Conservation (phyloP, 192 early-diverging fungal species). For the Geranomyces variabilis region DNA sequence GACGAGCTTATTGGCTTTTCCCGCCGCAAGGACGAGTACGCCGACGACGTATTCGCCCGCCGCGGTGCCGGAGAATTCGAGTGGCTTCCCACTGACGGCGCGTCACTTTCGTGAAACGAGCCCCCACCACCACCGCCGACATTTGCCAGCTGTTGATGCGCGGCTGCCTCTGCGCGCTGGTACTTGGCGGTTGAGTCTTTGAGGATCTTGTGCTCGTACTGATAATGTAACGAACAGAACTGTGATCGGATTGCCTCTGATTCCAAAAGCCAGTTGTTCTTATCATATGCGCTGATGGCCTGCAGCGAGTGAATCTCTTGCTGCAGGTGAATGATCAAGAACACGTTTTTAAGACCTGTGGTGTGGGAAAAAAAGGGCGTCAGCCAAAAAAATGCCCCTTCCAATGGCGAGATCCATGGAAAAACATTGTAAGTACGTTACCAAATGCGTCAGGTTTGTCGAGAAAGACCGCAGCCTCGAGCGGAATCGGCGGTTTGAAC, state of each 20-base stretch:
- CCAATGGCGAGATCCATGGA: too few relatives aligned
- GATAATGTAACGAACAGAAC: constrained; percentile 39
- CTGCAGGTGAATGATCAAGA: constrained; percentile 55
- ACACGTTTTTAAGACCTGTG: constrained; percentile 45
- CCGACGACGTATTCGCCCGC: not conserved
- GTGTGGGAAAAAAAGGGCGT: not conserved
- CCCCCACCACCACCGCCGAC: not conserved
- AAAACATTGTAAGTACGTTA: not conserved
- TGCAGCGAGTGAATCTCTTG: constrained; percentile 49
- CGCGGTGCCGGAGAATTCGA: not conserved
- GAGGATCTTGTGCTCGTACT: constrained; percentile 31
- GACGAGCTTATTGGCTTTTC: not conserved
- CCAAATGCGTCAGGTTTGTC: constrained; percentile 46
- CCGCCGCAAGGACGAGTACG: not conserved
- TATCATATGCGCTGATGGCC: constrained; percentile 47
- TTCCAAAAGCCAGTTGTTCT: constrained; percentile 55
- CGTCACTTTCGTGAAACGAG: not conserved
- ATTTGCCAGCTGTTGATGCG: not conserved
- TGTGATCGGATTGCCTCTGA: constrained; percentile 42
- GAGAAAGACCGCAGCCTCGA: constrained; percentile 51
- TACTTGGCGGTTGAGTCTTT: not conserved
- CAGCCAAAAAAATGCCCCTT: constrained; percentile 17
- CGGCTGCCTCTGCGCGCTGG: not conserved
- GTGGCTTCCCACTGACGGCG: not conserved
- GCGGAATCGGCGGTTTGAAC: constrained; percentile 57